Percentiles rank a stretch among this genome's conserved stretches.
Conservation (phyloP, 2,329 filamentous ascomycete species). For the Lachnum nothofagi region DNA sequence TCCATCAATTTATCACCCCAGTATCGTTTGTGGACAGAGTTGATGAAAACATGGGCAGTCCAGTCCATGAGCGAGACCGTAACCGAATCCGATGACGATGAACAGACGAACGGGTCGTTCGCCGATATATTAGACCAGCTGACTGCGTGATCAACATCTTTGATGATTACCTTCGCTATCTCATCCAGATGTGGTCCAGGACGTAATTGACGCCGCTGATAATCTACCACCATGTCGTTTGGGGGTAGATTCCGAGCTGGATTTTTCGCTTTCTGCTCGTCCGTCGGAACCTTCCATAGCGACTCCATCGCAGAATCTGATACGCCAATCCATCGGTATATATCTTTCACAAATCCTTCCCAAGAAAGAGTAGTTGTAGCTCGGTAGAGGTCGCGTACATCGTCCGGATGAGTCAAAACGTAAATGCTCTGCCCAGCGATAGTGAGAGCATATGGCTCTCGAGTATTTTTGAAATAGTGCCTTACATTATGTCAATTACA, state of each 20-base stretch:
- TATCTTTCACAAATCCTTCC: constrained; percentile 3
- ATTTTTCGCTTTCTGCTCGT: not conserved
- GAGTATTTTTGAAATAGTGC: not conserved
- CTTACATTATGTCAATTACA: not conserved
- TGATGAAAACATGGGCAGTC: not conserved
- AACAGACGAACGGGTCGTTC: not conserved
- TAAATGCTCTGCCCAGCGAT: constrained; percentile 5
- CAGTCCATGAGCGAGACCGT: not conserved
- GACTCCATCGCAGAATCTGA: not conserved
- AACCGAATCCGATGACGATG: not conserved
- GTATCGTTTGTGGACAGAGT: not conserved
- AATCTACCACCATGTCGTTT: not conserved
- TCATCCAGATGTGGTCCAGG: not conserved
- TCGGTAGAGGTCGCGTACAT: not conserved
- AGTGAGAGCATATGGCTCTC: constrained; percentile 3
- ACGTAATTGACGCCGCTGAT: not conserved
- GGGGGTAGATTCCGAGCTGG: not conserved
- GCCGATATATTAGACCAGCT: not conserved
- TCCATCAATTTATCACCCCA: not conserved
- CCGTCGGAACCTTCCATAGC: not conserved
- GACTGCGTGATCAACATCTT: not conserved
- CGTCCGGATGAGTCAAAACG: not conserved
- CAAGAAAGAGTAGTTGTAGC: constrained; percentile 2
- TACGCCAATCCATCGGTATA: constrained; percentile 1
- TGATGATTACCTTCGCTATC: not conserved